Base-by-base conservation (phyloP, 2,329 filamentous ascomycete genomes). In the Penicillium hordei region DNA sequence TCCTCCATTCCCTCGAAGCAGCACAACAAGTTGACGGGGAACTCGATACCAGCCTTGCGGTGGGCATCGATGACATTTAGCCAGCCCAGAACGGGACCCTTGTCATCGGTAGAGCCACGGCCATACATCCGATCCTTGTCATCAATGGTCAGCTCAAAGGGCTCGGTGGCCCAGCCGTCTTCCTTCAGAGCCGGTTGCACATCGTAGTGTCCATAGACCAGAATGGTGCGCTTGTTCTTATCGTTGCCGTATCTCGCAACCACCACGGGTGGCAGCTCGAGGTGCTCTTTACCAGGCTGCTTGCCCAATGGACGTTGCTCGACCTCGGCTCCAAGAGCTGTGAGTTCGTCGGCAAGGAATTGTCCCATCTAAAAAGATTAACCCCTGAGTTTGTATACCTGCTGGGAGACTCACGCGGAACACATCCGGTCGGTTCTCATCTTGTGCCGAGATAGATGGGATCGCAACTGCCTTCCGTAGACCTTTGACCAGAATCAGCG, bases 1-100 rank as follows among this genome's bases (percentile, higher is more conserved):
- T 99, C 94, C 80, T 99, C 94, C 94, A 99, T 99, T 48, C 94
- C 94, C 82, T 99, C 94, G 69, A 99, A 97, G 82, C 94, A 99
- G 91, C 97, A 97, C 64, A 99, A 86, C 65, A 99, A 83, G 80
- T 99, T 99, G 72, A 99, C 94, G 9, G 94, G 94, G 74, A 99
- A 91, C 51, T 97, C 93, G 45, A 97, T 82, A 57, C 91, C 91
- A 36, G 93, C 92, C 82, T 95, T 94, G 78, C 96, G 89, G 81
- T 99, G 94, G 42, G 94, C 93, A 79, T 99, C 93, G 65, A 99
- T 97, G 66, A 93, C 93, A 74, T 99, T 99, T 67, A 99, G 77
- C 94, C 94, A 99, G 68, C 94, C 94, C 55, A 99, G 82, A 27
- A 99, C 93, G 19, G 94, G 94, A 1, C 94, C 94, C 82, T 99